These are phyloP conservation scores for Porogramme epimiltina DNA, from an alignment of 1,284 basidiomycete species.

Conservation along the genomic window DNA sequence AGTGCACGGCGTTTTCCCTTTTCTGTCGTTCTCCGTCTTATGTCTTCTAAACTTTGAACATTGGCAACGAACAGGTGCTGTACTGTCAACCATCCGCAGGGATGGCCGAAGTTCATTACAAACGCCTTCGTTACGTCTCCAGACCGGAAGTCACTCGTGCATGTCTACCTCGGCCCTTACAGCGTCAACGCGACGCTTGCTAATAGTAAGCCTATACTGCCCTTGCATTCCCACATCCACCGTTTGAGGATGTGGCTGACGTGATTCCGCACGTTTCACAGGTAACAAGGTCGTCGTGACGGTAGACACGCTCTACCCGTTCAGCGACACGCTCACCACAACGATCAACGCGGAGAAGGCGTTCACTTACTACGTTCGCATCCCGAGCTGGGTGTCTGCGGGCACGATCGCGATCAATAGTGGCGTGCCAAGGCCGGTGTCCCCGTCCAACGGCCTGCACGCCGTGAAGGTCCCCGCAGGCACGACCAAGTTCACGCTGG, in stretches of 20 bases:
- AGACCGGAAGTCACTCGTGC: slow-evolving; percentile 50
- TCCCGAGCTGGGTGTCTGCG: slow-evolving; percentile 54
- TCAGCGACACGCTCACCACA: slow-evolving; percentile 52
- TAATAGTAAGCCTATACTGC: slow-evolving; percentile 33
- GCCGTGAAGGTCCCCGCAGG: slow-evolving; percentile 45
- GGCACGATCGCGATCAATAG: slow-evolving; percentile 54
- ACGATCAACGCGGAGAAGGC: slow-evolving; percentile 48
- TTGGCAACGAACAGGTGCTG: slow-evolving; percentile 48
- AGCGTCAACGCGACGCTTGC: slow-evolving; percentile 44
- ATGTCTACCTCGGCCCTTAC: slow-evolving; percentile 60
- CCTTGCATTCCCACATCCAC: background rate
- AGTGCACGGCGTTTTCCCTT: background rate
- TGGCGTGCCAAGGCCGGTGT: slow-evolving; percentile 32
- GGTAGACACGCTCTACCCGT: slow-evolving; percentile 60
- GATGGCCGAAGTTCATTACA: slow-evolving; percentile 63
- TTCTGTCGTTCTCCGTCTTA: background rate
- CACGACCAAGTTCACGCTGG: slow-evolving; percentile 46
- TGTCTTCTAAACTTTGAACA: too few relatives aligned
- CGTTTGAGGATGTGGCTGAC: background rate
- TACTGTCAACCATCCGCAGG: slow-evolving; percentile 63
- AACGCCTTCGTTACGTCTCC: slow-evolving; percentile 56
- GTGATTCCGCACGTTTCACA: slow-evolving; percentile 20
- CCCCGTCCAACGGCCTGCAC: too few relatives aligned
- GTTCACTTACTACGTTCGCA: slow-evolving; percentile 57
- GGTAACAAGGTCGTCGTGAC: slow-evolving; percentile 47